Percentiles rank a stretch among this genome's conserved stretches.
phyloP scores from a whole-genome alignment of 2,329 filamentous ascomycete genomes.

The Exophiala xenobiotica region DNA sequence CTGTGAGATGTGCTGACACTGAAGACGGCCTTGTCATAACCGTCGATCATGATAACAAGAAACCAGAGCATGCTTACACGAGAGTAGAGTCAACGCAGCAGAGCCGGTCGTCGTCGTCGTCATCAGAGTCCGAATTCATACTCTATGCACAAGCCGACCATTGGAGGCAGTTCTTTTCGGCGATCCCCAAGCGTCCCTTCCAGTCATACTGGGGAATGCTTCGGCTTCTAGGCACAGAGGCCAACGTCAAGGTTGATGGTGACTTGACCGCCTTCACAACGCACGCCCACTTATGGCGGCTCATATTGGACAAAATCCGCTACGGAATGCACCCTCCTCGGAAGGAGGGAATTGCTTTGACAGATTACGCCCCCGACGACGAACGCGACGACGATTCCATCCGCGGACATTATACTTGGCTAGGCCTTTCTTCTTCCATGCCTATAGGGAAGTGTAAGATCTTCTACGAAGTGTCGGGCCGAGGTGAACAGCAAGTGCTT shows the following conservation, averaged over 20 bases:
- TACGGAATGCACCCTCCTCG: constrained; percentile 4
- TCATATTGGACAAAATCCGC: constrained; percentile 17
- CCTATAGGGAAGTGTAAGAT: constrained; percentile 24
- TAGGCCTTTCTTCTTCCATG: constrained; percentile 15
- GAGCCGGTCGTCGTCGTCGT: not conserved
- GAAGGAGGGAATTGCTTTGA: not conserved
- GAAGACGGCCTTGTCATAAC: not conserved
- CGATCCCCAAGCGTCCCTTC: constrained; percentile 17
- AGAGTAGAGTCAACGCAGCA: not conserved
- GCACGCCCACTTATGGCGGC: constrained; percentile 17
- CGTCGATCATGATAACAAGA: no score
- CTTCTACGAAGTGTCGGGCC: constrained; percentile 24
- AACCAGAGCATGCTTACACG: no score
- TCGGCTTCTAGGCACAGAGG: constrained; percentile 16
- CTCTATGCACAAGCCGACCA: constrained; percentile 15
- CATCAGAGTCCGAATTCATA: constrained; percentile 15
- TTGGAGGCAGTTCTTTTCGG: constrained; percentile 18
- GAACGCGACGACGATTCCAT: constrained; percentile 23
- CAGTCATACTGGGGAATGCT: constrained; percentile 29
- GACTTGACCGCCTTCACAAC: constrained; percentile 18
- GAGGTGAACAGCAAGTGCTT: constrained; percentile 15
- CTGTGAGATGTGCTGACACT: not conserved
- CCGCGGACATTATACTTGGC: constrained; percentile 24
- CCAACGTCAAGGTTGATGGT: constrained; percentile 16
- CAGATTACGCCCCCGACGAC: constrained; percentile 9